Percentiles rank a stretch among this genome's conserved stretches.
phyloP scores from a whole-genome alignment of 345 rosid species.

The Erodium maritimum region DNA sequence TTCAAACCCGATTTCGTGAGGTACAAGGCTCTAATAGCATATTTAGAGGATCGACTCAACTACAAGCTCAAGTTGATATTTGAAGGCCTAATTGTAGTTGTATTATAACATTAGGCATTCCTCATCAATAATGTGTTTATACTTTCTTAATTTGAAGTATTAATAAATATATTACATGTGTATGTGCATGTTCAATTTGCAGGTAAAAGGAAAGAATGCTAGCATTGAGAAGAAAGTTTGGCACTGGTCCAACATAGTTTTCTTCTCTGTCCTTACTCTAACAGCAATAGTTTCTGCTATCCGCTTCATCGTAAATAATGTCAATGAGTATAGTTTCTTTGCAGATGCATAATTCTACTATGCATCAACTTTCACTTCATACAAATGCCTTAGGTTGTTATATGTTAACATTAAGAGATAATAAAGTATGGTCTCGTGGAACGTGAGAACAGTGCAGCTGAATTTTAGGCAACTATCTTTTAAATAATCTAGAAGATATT shows the following conservation, averaged over 20 bases:
- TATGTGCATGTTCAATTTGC: neutral
- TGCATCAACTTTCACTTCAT: neutral
- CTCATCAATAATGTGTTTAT: neutral
- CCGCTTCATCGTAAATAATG: constrained; percentile 9
- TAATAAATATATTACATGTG: neutral
- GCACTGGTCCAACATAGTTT: constrained; percentile 19
- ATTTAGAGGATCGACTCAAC: no score
- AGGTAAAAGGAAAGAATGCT: constrained; percentile 18
- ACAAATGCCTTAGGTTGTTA: no score
- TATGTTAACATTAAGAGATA: no score
- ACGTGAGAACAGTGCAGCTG: no score
- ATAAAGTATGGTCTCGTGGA: no score
- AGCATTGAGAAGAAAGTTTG: constrained; percentile 12
- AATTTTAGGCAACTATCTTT: no score
- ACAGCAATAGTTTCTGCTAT: constrained; percentile 17
- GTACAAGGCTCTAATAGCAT: no score
- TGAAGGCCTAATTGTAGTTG: no score
- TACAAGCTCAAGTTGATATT: no score
- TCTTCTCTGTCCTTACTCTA: constrained; percentile 10
- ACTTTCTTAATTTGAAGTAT: neutral
- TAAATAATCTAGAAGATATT: no score
- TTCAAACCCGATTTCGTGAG: no score
- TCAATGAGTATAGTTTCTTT: constrained; percentile 15
- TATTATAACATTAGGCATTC: neutral
- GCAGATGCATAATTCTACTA: constrained; percentile 9